Evolutionary conservation across 176 grass and related monocot genomes (phyloP).

Genomic region (Triticum urartu): DNA sequence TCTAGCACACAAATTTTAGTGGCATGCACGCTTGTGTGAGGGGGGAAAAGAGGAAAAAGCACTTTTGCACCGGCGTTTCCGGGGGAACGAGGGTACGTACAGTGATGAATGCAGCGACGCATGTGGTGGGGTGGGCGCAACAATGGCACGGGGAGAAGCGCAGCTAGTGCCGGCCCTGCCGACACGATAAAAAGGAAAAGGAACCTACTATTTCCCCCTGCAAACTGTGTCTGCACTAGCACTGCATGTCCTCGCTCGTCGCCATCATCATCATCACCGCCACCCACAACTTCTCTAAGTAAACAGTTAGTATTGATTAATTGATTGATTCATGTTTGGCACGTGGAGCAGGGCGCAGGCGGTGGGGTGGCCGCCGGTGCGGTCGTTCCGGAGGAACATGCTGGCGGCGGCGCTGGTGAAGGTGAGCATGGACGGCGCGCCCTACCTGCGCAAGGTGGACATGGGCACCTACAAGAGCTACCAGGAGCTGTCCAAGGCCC

Average conservation of each 20-base stretch:
- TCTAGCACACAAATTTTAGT: not conserved
- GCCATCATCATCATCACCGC: not conserved
- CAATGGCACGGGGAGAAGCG: not conserved
- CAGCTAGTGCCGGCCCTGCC: slow-evolving; percentile 2
- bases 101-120: not conserved
- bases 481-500: slow-evolving; percentile 65
- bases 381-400: slow-evolving; percentile 80
- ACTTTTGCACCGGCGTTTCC: not conserved
- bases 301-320: too few relatives aligned
- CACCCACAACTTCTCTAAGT: not conserved
- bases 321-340: not conserved
- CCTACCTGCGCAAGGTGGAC: slow-evolving; percentile 88
- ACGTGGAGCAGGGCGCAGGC: slow-evolving; percentile 50
- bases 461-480: slow-evolving; percentile 65
- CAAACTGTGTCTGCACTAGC: not conserved
- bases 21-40: not conserved
- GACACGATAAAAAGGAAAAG: slow-evolving; percentile 19
- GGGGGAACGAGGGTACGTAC: not conserved
- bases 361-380: slow-evolving; percentile 85
- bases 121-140: not conserved
- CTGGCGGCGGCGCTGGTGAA: slow-evolving; percentile 59
- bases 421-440: slow-evolving; percentile 90
- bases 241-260: not conserved
- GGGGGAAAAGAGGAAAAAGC: not conserved
- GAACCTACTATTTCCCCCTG: not conserved